phyloP scores from a whole-genome alignment of 2,329 filamentous ascomycete genomes.

The Aspergillus carbonarius region DNA sequence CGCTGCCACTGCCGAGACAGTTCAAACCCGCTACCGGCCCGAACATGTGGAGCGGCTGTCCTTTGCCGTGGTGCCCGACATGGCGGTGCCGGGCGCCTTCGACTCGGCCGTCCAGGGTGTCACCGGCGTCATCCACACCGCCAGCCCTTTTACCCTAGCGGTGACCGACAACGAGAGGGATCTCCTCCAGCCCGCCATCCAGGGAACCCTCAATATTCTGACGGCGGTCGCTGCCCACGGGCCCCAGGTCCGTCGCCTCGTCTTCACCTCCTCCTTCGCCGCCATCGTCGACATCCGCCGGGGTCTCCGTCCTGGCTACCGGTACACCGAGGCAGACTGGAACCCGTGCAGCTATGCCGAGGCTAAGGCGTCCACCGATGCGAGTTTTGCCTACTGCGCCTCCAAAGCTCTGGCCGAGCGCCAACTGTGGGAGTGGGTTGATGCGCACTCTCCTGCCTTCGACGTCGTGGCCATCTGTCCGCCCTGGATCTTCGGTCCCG shows the following conservation, averaged over 20 bases:
- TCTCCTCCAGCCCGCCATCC: conserved; percentile 25
- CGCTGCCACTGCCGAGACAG: conserved; percentile 19
- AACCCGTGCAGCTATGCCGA: conserved; percentile 48
- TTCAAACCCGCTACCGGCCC: conserved; percentile 19
- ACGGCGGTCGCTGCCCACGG: conserved; percentile 14
- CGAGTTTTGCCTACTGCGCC: conserved; percentile 11
- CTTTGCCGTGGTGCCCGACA: conserved; percentile 31
- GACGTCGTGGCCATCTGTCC: conserved; percentile 1
- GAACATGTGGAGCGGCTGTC: conserved; percentile 19
- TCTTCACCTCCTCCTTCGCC: conserved; percentile 55
- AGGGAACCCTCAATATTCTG: conserved; percentile 28
- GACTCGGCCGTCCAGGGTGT: conserved; percentile 36
- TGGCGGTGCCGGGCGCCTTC: conserved; percentile 34
- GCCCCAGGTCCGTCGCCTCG: conserved; percentile 37
- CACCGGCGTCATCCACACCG: conserved; percentile 37
- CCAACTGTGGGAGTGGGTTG: background rate
- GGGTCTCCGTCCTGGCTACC: conserved; percentile 39
- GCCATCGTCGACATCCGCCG: conserved; percentile 44
- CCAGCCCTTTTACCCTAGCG: conserved; percentile 21
- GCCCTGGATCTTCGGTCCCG: conserved; percentile 19
- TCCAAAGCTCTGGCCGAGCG: conserved; percentile 1
- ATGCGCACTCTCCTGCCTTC: background rate
- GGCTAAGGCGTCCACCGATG: conserved; percentile 23
- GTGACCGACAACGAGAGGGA: conserved; percentile 27
- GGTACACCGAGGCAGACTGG: conserved; percentile 52